phyloP scores from a whole-genome alignment of 2,329 filamentous ascomycete species.

The Colletotrichum plurivorum region DNA sequence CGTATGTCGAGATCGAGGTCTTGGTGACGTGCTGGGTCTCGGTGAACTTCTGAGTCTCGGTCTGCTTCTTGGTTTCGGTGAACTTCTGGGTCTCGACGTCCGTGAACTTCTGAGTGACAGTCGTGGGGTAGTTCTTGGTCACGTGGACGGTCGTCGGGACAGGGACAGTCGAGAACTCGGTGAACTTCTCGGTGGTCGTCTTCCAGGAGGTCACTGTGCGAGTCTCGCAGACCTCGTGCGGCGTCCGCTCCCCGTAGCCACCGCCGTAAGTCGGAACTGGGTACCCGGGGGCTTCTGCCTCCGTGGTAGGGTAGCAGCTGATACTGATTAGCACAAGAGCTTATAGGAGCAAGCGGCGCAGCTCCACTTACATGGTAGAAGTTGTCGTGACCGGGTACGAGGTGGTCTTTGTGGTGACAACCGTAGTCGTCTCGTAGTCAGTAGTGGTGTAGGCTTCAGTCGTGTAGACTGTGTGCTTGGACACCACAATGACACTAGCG shows the following conservation, averaged over 20 bases:
- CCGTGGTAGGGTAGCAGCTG: slow-evolving; percentile 26
- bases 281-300: slow-evolving; percentile 21
- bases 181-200: slow-evolving; percentile 40
- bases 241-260: slow-evolving; percentile 7
- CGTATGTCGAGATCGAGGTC: slow-evolving; percentile 34
- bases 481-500: slow-evolving; percentile 20
- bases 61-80: slow-evolving; percentile 30
- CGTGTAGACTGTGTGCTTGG: slow-evolving; percentile 33
- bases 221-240: slow-evolving; percentile 38
- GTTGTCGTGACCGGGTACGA: slow-evolving; percentile 42
- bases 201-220: slow-evolving; percentile 40
- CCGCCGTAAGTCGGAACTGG: slow-evolving; percentile 20
- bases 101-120: slow-evolving; percentile 30
- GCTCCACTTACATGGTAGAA: slow-evolving; percentile 29
- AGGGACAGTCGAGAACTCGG: slow-evolving; percentile 33
- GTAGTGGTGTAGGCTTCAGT: slow-evolving; percentile 35
- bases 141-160: slow-evolving; percentile 30
- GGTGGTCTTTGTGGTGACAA: slow-evolving; percentile 19
- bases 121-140: slow-evolving; percentile 30
- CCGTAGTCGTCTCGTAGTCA: slow-evolving; percentile 27
- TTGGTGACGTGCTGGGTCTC: slow-evolving; percentile 31
- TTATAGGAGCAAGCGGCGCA: no score
- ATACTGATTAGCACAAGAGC: neutral
- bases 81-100: slow-evolving; percentile 29
- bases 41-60: slow-evolving; percentile 30